Conservation (phyloP, 495 filamentous ascomycete species). For the Aspergillus indologenus region DNA sequence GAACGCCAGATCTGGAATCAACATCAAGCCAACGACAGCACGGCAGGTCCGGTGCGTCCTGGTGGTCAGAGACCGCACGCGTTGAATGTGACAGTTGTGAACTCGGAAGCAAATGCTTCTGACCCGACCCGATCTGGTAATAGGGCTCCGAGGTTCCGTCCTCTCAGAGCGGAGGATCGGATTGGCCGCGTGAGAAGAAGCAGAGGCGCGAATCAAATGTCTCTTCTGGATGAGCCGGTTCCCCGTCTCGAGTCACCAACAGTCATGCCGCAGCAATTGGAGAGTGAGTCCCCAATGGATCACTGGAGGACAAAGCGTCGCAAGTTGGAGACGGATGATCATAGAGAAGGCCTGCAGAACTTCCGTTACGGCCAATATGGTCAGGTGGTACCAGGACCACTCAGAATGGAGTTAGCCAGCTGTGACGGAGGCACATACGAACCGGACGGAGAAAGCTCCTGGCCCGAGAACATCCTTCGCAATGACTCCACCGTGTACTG, state of each 20-base stretch:
- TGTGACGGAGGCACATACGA: conserved; percentile 85
- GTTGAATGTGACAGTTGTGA: conserved; percentile 13
- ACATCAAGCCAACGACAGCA: conserved; percentile 14
- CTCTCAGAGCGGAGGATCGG: conserved; percentile 15
- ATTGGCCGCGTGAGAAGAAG: conserved; percentile 8
- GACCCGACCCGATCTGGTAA: conserved; percentile 13
- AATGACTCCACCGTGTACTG: conserved; percentile 86
- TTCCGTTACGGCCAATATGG: conserved; percentile 80
- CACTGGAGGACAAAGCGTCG: conserved; percentile 64
- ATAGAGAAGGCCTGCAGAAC: conserved; percentile 48
- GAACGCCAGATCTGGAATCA: conserved; percentile 12
- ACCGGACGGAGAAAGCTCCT: conserved; percentile 53
- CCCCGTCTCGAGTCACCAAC: conserved; percentile 38
- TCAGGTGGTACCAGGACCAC: conserved; percentile 72
- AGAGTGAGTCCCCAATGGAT: conserved; percentile 23
- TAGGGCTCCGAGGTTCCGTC: conserved; percentile 16
- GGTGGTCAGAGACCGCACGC: conserved; percentile 14
- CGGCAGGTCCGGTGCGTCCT: conserved; percentile 12
- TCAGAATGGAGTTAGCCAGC: conserved; percentile 81
- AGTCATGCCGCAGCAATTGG: conserved; percentile 34
- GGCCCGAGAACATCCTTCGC: conserved; percentile 75
- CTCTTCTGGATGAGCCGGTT: conserved; percentile 39
- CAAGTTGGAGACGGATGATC: conserved; percentile 65
- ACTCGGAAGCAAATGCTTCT: conserved; percentile 11
- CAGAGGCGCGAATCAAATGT: conserved; percentile 8